Percentiles rank a stretch among this genome's conserved stretches.
These are phyloP conservation scores for Penicillium sp. DNA, from an alignment of 2,329 filamentous ascomycete genomes.

Conservation along the genomic window DNA sequence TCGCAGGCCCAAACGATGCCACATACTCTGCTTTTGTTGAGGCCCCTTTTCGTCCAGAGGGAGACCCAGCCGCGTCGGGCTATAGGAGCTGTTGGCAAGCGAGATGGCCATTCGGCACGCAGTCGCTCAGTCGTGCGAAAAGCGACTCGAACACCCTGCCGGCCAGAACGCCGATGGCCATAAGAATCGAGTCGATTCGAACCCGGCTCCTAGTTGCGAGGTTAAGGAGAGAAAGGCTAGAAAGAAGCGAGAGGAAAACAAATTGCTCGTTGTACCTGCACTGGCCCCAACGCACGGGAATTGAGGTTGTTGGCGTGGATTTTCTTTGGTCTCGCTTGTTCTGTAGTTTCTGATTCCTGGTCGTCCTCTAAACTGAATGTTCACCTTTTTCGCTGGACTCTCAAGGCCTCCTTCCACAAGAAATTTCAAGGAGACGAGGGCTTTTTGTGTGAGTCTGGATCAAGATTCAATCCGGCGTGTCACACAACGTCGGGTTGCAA, in stretches of 20 bases:
- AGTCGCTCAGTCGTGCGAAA: conserved; percentile 29
- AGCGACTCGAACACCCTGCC: conserved; percentile 39
- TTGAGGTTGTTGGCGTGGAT: neutral
- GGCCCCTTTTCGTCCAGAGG: conserved; percentile 39
- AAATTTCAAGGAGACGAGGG: conserved; percentile 2
- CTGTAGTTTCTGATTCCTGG: neutral
- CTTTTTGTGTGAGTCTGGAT: conserved; percentile 6
- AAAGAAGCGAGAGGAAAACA: neutral
- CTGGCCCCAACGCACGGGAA: neutral
- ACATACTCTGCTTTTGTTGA: conserved; percentile 47
- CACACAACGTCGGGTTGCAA: conserved; percentile 29
- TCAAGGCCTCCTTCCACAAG: neutral
- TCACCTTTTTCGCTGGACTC: neutral
- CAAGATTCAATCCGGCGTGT: conserved; percentile 17
- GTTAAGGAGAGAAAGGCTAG: neutral
- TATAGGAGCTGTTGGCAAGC: conserved; percentile 42
- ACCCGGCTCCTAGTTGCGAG: neutral
- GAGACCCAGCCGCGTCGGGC: conserved; percentile 38
- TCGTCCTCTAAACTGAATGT: neutral
- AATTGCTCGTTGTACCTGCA: neutral
- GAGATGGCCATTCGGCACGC: conserved; percentile 45
- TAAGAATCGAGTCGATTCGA: conserved; percentile 31
- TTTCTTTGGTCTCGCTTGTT: neutral
- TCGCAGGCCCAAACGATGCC: conserved; percentile 46
- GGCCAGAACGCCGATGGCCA: conserved; percentile 38